Percentiles rank a stretch among this genome's conserved stretches.
These are phyloP conservation scores for Glycyrrhiza uralensis DNA, from an alignment of 306 rosid genomes.

Conservation along the genomic window DNA sequence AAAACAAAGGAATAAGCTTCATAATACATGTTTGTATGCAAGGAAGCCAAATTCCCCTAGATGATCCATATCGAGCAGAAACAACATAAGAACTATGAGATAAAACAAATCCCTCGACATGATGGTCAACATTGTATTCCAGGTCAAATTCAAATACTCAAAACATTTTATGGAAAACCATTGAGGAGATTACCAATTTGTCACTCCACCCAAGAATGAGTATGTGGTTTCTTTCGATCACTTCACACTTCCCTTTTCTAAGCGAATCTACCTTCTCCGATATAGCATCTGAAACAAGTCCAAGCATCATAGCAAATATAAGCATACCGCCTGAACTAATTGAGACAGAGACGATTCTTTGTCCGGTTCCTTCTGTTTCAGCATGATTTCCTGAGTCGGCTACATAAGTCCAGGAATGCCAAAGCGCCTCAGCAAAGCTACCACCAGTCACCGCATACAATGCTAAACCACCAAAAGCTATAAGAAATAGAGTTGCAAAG, in stretches of 20 bases:
- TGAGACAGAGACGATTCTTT: slow-evolving; percentile 96
- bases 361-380: slow-evolving; percentile 88
- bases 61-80: background rate
- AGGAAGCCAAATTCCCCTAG: slow-evolving; percentile 1
- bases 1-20: background rate
- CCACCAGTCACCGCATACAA: slow-evolving; percentile 87
- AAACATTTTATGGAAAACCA: background rate
- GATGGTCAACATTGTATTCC: background rate
- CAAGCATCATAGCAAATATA: slow-evolving; percentile 98
- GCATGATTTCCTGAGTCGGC: slow-evolving; percentile 99
- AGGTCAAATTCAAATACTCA: background rate
- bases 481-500: slow-evolving; percentile 83
- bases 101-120: background rate
- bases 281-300: slow-evolving; percentile 95
- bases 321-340: slow-evolving; percentile 98
- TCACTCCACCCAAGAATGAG: slow-evolving; percentile 99
- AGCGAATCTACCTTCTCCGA: slow-evolving; percentile 97
- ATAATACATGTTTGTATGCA: background rate
- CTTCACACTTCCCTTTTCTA: slow-evolving; percentile 97
- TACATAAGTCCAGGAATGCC: slow-evolving; percentile 98
- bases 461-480: slow-evolving; percentile 92
- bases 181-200: slow-evolving; percentile 67
- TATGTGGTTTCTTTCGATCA: slow-evolving; percentile 87
- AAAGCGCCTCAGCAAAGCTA: slow-evolving; percentile 88
- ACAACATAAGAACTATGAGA: background rate